Percentiles rank a stretch among this genome's conserved stretches.
Conservation (phyloP, 257 asterid species). For the Nicotiana tabacum region DNA sequence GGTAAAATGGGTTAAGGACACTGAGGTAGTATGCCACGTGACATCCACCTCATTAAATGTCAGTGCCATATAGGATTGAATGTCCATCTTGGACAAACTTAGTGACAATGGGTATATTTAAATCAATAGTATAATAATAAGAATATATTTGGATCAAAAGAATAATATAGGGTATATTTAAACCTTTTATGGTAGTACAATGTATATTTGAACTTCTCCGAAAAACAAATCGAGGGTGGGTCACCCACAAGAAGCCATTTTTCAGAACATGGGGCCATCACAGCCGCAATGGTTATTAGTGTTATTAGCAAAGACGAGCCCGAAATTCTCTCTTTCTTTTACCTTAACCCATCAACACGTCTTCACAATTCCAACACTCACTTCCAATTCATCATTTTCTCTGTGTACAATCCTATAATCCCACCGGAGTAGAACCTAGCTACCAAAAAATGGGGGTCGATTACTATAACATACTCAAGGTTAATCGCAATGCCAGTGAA, state of each 20-base stretch:
- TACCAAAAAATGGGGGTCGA: constrained; percentile 72
- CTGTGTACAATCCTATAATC: background rate
- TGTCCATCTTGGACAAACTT: no score
- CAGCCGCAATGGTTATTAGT: background rate
- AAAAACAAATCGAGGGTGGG: background rate
- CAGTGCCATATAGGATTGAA: no score
- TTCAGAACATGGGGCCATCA: no score
- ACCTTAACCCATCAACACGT: background rate
- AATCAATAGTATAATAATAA: no score
- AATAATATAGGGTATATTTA: no score
- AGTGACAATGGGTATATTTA: no score
- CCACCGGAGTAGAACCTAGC: background rate
- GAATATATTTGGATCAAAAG: no score
- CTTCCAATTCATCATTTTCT: background rate
- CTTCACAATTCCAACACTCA: background rate
- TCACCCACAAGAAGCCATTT: background rate
- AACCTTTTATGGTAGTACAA: no score
- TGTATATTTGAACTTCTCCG: no score
- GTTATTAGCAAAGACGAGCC: background rate
- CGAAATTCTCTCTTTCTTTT: background rate
- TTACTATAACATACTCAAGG: constrained; percentile 93
- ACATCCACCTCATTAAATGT: no score
- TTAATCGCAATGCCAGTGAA: constrained; percentile 84
- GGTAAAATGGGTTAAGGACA: no score
- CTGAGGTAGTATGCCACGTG: no score